phyloP scores from a whole-genome alignment of 805 yeast species.

The Metschnikowia lunata region DNA sequence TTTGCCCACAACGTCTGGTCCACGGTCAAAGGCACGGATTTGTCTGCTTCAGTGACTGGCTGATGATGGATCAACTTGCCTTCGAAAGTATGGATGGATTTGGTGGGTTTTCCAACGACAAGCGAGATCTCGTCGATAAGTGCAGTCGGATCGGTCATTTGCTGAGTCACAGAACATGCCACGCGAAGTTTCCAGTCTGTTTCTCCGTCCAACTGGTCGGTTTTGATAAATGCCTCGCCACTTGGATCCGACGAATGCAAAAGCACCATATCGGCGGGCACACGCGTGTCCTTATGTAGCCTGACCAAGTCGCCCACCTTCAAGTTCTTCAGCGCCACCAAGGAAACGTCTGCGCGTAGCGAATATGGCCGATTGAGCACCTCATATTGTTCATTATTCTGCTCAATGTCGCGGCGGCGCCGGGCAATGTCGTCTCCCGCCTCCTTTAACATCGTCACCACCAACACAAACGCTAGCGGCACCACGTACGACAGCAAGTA shows the following conservation, averaged over 20 bases:
- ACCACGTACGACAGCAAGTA: constrained; percentile 89
- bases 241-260: constrained; percentile 72
- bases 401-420: constrained; percentile 83
- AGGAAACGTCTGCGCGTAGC: constrained; percentile 23
- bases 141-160: constrained; percentile 41
- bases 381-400: constrained; percentile 78
- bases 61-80: constrained; percentile 65
- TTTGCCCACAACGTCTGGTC: constrained; percentile 98
- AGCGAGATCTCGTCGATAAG: constrained; percentile 46
- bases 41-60: constrained; percentile 26
- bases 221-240: constrained; percentile 82
- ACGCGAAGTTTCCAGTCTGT: constrained; percentile 96
- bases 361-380: constrained; percentile 40
- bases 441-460: constrained; percentile 93
- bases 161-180: constrained; percentile 71
- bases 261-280: constrained; percentile 91
- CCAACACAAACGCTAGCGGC: constrained; percentile 87
- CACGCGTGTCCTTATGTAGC: constrained; percentile 73
- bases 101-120: constrained; percentile 81
- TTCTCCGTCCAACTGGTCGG: constrained; percentile 98
- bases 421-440: constrained; percentile 92
- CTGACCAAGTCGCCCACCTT: constrained; percentile 83
- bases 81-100: constrained; percentile 72
- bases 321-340: constrained; percentile 52
- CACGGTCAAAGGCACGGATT: constrained; percentile 62